These are phyloP conservation scores for Ceratocystis harringtonii DNA, from an alignment of 2,329 filamentous ascomycete genomes.

Conservation along the genomic window DNA sequence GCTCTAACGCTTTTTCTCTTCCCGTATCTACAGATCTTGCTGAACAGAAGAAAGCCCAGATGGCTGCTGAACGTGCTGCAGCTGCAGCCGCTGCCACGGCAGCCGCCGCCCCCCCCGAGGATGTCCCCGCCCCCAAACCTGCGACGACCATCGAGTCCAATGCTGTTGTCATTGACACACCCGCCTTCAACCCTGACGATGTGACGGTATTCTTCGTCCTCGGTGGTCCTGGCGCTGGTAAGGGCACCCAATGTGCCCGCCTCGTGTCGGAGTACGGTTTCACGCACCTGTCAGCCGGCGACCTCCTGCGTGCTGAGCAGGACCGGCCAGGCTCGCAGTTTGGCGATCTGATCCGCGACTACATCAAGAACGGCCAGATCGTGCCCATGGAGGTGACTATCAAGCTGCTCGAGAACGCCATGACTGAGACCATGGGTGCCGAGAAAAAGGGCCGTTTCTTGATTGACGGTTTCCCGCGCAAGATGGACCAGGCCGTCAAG, in stretches of 20 bases:
- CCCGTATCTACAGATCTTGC: constrained; percentile 7
- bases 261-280: constrained; percentile 82
- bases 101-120: background rate
- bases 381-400: constrained; percentile 99
- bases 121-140: constrained; percentile 57
- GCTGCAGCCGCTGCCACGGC: background rate
- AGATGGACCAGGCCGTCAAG: constrained; percentile 90
- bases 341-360: constrained; percentile 78
- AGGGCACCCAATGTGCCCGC: constrained; percentile 87
- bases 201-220: constrained; percentile 95
- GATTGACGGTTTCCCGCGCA: constrained; percentile 76
- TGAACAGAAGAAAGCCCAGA: constrained; percentile 9
- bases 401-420: constrained; percentile 83
- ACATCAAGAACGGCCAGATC: constrained; percentile 89
- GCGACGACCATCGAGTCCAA: background rate
- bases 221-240: constrained; percentile 86
- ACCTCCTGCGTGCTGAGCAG: constrained; percentile 87
- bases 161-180: constrained; percentile 24
- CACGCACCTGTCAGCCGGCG: constrained; percentile 83
- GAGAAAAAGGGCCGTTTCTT: constrained; percentile 53
- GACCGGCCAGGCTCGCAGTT: constrained; percentile 73
- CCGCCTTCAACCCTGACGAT: constrained; percentile 58
- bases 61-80: constrained; percentile 13
- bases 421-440: constrained; percentile 51
- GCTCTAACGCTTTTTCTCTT: constrained; percentile 18